A percentile compares a stretch with the other conserved stretches of the same genome.
phyloP scores from a whole-genome alignment of 228 moss, liverwort and hornwort genomes.

The Sphagnum magellanicum region DNA sequence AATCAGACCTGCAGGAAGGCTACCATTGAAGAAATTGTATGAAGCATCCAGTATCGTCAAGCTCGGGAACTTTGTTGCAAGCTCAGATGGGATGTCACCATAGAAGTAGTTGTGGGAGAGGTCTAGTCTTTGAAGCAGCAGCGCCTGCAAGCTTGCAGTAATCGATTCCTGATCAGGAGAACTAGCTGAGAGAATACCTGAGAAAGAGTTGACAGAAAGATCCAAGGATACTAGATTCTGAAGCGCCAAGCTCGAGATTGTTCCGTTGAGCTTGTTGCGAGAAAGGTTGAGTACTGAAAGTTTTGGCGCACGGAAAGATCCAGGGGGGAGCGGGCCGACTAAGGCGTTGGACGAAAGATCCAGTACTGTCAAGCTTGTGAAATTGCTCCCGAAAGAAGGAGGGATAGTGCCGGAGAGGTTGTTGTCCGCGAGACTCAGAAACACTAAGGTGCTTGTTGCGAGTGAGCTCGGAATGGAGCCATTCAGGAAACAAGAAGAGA shows the following conservation, averaged over 20 bases:
- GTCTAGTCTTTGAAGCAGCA: slow-evolving; percentile 31
- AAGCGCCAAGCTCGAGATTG: slow-evolving; percentile 31
- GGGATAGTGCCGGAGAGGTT: slow-evolving; percentile 58
- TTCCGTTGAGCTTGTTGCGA: slow-evolving; percentile 60
- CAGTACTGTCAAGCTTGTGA: slow-evolving; percentile 38
- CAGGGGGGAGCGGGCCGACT: slow-evolving; percentile 37
- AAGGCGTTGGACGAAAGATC: slow-evolving; percentile 67
- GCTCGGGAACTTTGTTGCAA: slow-evolving; percentile 14
- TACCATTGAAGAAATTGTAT: slow-evolving; percentile 78
- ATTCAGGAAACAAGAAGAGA: slow-evolving; percentile 43
- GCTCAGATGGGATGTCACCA: slow-evolving; percentile 35
- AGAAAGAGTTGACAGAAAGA: slow-evolving; percentile 51
- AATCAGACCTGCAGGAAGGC: slow-evolving; percentile 40
- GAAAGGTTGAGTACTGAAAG: slow-evolving; percentile 58
- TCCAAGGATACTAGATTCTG: slow-evolving; percentile 38
- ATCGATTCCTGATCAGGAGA: slow-evolving; percentile 12
- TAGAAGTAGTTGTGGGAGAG: slow-evolving; percentile 59
- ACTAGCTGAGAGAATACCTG: slow-evolving; percentile 29
- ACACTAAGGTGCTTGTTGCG: slow-evolving; percentile 20
- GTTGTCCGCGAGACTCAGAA: slow-evolving; percentile 44
- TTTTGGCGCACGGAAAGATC: slow-evolving; percentile 42
- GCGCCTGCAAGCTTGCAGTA: slow-evolving; percentile 17
- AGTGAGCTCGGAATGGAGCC: slow-evolving; percentile 60
- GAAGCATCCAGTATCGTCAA: slow-evolving; percentile 52
- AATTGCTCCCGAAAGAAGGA: slow-evolving; percentile 16